Percentiles rank a stretch among this genome's conserved stretches.
These are phyloP conservation scores for Medicago arabica DNA, from an alignment of 306 rosid species.

Conservation along the genomic window DNA sequence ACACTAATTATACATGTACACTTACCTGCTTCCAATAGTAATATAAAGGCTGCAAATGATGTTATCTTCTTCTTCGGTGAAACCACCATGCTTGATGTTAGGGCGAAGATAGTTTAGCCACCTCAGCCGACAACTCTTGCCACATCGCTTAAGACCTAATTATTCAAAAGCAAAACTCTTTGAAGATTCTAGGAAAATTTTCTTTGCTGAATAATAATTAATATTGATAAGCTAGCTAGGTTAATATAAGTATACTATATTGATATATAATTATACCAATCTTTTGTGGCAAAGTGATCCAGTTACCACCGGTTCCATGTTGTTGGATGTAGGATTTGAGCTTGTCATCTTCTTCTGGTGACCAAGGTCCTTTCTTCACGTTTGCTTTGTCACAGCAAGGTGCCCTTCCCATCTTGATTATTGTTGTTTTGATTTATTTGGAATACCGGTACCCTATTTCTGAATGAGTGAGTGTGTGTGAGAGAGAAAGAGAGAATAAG, in stretches of 20 bases:
- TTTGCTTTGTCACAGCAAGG: constrained; percentile 1
- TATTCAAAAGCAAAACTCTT: background rate
- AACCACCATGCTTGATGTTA: background rate
- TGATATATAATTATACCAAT: background rate
- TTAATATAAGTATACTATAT: background rate
- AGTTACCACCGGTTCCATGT: background rate
- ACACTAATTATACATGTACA: background rate
- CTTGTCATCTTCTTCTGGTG: background rate
- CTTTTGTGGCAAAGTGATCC: background rate
- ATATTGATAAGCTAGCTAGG: background rate
- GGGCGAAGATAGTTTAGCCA: background rate
- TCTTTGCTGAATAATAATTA: no score
- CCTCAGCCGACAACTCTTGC: background rate
- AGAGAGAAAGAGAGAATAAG: background rate
- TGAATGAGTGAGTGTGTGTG: background rate
- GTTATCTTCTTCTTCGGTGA: background rate
- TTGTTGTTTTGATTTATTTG: background rate
- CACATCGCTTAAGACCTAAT: background rate
- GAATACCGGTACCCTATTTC: background rate
- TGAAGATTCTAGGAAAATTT: background rate
- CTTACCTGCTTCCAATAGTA: background rate
- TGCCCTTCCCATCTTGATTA: background rate
- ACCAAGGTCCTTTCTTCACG: constrained; percentile 1
- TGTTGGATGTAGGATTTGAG: background rate
- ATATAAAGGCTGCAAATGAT: background rate